Percentiles rank a stretch among this genome's conserved stretches.
Conservation (phyloP, 2,329 filamentous ascomycete species). For the Paecilomyces sp. region DNA sequence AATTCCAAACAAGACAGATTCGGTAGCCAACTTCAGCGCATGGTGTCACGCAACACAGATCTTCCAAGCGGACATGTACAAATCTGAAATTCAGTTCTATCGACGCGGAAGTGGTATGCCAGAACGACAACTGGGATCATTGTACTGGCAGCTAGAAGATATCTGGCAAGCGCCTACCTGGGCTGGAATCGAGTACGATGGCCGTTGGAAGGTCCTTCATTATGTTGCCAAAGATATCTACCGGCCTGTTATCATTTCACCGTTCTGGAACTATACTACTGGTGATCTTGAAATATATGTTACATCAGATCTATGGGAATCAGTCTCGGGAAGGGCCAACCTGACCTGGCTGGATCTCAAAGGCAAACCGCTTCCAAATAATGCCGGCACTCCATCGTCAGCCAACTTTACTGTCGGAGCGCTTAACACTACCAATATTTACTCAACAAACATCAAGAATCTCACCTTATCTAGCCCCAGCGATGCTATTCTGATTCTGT, state of each 20-base stretch:
- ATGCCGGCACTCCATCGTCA: constrained; percentile 26
- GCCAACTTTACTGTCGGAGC: constrained; percentile 40
- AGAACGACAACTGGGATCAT: constrained; percentile 51
- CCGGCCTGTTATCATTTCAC: constrained; percentile 51
- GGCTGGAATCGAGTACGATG: constrained; percentile 57
- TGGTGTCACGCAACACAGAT: constrained; percentile 58
- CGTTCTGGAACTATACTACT: constrained; percentile 47
- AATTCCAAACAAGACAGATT: constrained; percentile 45
- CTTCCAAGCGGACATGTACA: constrained; percentile 59
- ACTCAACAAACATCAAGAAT: constrained; percentile 31
- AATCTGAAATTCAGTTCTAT: constrained; percentile 55
- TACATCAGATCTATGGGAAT: constrained; percentile 51
- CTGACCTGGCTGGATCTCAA: constrained; percentile 47
- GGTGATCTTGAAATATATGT: constrained; percentile 48
- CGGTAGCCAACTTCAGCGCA: constrained; percentile 52
- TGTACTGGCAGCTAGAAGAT: constrained; percentile 62
- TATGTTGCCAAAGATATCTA: constrained; percentile 54
- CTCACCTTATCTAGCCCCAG: constrained; percentile 24
- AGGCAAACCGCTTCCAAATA: constrained; percentile 34
- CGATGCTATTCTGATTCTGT: constrained; percentile 39
- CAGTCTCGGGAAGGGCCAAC: constrained; percentile 39
- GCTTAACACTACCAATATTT: constrained; percentile 46
- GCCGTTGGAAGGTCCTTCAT: constrained; percentile 57
- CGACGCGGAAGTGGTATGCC: constrained; percentile 51
- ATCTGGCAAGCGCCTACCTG: constrained; percentile 59